Conservation (phyloP, 1,284 basidiomycete genomes). For the Ustilago sp. region DNA sequence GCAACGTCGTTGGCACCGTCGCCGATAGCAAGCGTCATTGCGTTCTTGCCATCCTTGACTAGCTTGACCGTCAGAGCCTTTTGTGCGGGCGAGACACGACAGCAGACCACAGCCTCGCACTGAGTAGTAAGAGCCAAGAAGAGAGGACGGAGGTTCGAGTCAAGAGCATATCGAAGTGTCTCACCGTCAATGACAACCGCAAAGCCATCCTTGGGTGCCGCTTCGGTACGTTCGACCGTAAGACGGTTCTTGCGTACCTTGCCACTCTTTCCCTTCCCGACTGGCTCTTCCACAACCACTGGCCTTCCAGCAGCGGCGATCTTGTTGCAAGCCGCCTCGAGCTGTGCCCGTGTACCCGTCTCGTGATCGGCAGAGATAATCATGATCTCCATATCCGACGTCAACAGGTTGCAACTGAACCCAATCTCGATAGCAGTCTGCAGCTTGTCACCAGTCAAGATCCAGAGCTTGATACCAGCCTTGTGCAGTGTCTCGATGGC, state of each 20-base stretch:
- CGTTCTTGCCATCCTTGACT: constrained; percentile 92
- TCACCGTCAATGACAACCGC: constrained; percentile 97
- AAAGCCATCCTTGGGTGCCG: constrained; percentile 73
- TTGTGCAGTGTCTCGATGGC: constrained; percentile 90
- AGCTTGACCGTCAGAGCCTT: constrained; percentile 95
- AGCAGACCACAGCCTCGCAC: constrained; percentile 96
- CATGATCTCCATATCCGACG: constrained; percentile 80
- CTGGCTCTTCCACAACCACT: constrained; percentile 69
- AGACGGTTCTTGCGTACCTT: constrained; percentile 49
- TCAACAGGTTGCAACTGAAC: constrained; percentile 57
- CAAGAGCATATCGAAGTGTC: constrained; percentile 84
- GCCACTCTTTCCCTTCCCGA: constrained; percentile 26
- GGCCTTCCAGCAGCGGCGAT: constrained; percentile 82
- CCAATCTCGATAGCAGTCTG: constrained; percentile 98
- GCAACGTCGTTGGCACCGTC: constrained; percentile 96
- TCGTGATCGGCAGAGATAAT: constrained; percentile 87
- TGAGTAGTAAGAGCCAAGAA: constrained; percentile 94
- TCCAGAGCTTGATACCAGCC: constrained; percentile 98
- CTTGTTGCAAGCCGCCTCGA: constrained; percentile 94
- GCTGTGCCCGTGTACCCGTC: constrained; percentile 82
- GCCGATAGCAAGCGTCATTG: constrained; percentile 96
- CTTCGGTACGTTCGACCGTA: constrained; percentile 47
- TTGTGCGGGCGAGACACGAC: constrained; percentile 94
- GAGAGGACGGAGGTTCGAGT: constrained; percentile 80
- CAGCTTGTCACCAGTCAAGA: constrained; percentile 93